phyloP scores from a whole-genome alignment of 345 rosid genomes.

The Hypericum androsaemum region DNA sequence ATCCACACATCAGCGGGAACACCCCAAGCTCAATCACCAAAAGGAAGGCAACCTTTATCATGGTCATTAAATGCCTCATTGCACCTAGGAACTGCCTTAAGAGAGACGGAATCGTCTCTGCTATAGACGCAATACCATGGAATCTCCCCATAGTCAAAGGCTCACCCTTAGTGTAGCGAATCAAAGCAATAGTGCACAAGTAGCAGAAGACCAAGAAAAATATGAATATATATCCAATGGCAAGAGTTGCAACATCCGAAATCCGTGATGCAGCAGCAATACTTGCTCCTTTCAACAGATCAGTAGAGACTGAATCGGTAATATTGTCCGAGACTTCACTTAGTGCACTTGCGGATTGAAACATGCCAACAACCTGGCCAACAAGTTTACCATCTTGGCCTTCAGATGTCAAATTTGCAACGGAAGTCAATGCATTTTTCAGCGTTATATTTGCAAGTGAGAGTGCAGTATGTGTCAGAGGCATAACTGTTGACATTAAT shows the following conservation, averaged over 20 bases:
- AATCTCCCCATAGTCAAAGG: constrained; percentile 76
- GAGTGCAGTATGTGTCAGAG: constrained; percentile 56
- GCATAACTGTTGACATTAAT: constrained; percentile 48
- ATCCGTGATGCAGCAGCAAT: constrained; percentile 63
- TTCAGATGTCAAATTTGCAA: constrained; percentile 66
- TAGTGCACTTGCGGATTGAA: constrained; percentile 50
- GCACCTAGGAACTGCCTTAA: constrained; percentile 91
- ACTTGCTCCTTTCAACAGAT: constrained; percentile 53
- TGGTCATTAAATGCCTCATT: constrained; percentile 98
- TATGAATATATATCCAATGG: constrained; percentile 80
- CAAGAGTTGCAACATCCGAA: constrained; percentile 91
- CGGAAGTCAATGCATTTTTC: constrained; percentile 63
- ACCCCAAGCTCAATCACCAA: constrained; percentile 97
- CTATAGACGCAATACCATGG: constrained; percentile 76
- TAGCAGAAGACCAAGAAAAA: constrained; percentile 65
- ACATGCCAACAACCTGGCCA: constrained; percentile 50
- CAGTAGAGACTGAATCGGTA: constrained; percentile 40
- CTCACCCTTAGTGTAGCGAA: constrained; percentile 93
- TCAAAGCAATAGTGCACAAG: constrained; percentile 66
- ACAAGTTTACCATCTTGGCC: constrained; percentile 46
- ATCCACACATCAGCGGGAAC: constrained; percentile 98
- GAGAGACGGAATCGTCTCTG: constrained; percentile 80
- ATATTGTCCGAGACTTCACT: constrained; percentile 47
- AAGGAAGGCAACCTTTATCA: constrained; percentile 98
- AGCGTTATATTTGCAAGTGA: constrained; percentile 62